phyloP scores from a whole-genome alignment of 495 filamentous ascomycete species.

The Xylaria telfairii region DNA sequence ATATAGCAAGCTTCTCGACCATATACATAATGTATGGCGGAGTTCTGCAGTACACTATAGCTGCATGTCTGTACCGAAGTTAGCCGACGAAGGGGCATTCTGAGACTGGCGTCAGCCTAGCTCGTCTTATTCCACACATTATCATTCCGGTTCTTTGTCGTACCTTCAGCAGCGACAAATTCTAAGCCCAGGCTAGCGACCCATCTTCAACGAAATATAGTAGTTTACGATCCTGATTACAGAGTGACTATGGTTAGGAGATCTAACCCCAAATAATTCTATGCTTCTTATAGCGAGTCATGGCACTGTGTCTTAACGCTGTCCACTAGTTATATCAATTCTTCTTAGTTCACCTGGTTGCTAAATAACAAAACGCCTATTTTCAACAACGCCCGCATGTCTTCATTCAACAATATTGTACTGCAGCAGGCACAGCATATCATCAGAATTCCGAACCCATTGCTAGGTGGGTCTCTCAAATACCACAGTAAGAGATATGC shows the following conservation, averaged over 20 bases:
- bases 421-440: background rate
- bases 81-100: slow-evolving; percentile 18
- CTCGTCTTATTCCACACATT: slow-evolving; percentile 2
- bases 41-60: background rate
- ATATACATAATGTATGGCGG: background rate
- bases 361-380: slow-evolving; percentile 1
- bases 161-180: background rate
- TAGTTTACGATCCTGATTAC: background rate
- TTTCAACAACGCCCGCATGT: background rate
- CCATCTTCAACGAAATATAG: background rate
- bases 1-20: background rate
- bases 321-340: background rate
- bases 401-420: slow-evolving; percentile 1
- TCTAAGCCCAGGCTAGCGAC: background rate
- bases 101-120: slow-evolving; percentile 20
- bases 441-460: background rate
- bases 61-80: slow-evolving; percentile 18
- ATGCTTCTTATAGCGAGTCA: background rate
- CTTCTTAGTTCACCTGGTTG: background rate
- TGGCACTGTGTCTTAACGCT: background rate
- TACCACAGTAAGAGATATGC: background rate
- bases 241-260: background rate
- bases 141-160: slow-evolving; percentile 25
- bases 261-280: background rate
- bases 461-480: background rate